Conservation (phyloP, 2,329 filamentous ascomycete genomes). For the Stemphylium lycopersici region DNA sequence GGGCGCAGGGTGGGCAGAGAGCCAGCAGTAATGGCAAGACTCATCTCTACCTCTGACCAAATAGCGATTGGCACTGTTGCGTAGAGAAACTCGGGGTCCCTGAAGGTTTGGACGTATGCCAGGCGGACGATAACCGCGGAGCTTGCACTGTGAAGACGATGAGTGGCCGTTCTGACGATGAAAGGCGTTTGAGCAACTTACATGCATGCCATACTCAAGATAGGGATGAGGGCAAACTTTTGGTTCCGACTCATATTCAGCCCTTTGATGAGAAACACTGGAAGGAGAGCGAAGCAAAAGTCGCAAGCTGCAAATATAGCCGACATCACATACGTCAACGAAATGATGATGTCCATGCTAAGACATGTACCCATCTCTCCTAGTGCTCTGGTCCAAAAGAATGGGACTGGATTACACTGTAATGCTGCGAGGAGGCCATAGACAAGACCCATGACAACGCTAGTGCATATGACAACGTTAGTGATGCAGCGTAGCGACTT, state of each 20-base stretch:
- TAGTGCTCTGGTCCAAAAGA: slow-evolving; percentile 53
- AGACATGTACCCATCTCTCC: slow-evolving; percentile 48
- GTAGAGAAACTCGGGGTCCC: slow-evolving; percentile 17
- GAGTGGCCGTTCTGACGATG: not conserved
- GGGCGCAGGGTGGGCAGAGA: slow-evolving; percentile 22
- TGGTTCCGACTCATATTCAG: slow-evolving; percentile 56
- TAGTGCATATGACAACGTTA: slow-evolving; percentile 32
- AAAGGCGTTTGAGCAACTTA: not conserved
- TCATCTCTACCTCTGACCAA: slow-evolving; percentile 22
- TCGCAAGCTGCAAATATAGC: slow-evolving; percentile 16
- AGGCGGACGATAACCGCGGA: slow-evolving; percentile 19
- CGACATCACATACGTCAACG: slow-evolving; percentile 50
- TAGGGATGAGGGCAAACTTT: slow-evolving; percentile 11
- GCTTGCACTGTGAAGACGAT: slow-evolving; percentile 5
- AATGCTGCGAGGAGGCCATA: slow-evolving; percentile 52
- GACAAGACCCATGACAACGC: slow-evolving; percentile 35
- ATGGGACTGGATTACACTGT: slow-evolving; percentile 54
- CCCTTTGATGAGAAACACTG: slow-evolving; percentile 56
- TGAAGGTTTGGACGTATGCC: slow-evolving; percentile 20
- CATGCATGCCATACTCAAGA: slow-evolving; percentile 17
- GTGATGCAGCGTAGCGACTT: slow-evolving; percentile 35
- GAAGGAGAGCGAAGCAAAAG: slow-evolving; percentile 19
- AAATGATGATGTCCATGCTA: slow-evolving; percentile 54
- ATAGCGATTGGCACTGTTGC: slow-evolving; percentile 21
- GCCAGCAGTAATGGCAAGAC: slow-evolving; percentile 24